These are phyloP conservation scores for Phymatotrichopsis omnivora DNA, from an alignment of 2,329 filamentous ascomycete species.

Conservation along the genomic window DNA sequence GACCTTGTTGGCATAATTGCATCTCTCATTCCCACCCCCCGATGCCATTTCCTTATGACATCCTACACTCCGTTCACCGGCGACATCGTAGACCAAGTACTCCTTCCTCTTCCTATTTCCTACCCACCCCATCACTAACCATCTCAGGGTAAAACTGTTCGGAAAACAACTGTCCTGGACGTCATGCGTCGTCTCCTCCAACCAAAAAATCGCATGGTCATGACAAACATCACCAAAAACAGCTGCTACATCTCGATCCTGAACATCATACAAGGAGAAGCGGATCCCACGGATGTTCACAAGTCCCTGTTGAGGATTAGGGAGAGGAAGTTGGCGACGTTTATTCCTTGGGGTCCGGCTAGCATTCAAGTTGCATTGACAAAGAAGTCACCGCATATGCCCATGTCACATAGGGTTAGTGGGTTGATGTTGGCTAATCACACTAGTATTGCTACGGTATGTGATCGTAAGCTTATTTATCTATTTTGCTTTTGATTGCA, in stretches of 20 bases:
- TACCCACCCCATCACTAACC: too few relatives aligned
- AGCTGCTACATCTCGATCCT: conserved; percentile 98
- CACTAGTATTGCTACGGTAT: conserved; percentile 82
- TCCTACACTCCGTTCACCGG: conserved; percentile 97
- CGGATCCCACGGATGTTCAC: conserved; percentile 95
- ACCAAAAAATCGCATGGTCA: conserved; percentile 99
- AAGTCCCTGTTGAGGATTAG: conserved; percentile 94
- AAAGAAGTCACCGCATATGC: conserved; percentile 91
- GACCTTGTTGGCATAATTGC: conserved; percentile 95
- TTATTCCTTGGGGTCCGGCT: conserved; percentile 96
- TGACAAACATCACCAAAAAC: conserved; percentile 86
- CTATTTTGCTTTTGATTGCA: not conserved
- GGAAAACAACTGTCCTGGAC: conserved; percentile 94
- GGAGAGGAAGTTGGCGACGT: conserved; percentile 84
- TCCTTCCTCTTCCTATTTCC: too few relatives aligned
- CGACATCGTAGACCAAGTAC: conserved; percentile 87
- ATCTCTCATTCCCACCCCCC: conserved; percentile 87
- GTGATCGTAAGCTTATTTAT: conserved; percentile 29
- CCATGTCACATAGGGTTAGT: conserved; percentile 86
- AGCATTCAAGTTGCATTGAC: conserved; percentile 96
- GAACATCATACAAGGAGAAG: conserved; percentile 98
- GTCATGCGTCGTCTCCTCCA: conserved; percentile 93
- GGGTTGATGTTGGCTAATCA: conserved; percentile 98
- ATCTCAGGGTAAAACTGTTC: conserved; percentile 94
- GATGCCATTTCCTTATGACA: conserved; percentile 97